Conservation (phyloP, 306 rosid genomes). For the Vicia villosa region DNA sequence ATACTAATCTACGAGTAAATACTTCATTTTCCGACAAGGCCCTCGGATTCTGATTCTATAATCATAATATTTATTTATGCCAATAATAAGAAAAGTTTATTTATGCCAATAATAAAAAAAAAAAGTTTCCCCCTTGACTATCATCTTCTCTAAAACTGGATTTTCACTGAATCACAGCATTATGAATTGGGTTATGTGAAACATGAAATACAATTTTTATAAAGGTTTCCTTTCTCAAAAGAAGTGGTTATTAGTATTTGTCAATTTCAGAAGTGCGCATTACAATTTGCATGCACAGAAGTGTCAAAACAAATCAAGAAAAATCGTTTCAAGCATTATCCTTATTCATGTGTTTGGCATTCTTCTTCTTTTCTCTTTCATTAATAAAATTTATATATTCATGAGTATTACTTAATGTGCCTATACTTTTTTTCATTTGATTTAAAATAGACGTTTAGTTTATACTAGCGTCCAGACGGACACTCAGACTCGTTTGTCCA, state of each 20-base stretch:
- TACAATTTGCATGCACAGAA: background rate
- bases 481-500: too few relatives aligned
- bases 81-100: background rate
- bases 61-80: background rate
- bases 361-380: slow-evolving; percentile 14
- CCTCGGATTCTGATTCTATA: slow-evolving; percentile 3
- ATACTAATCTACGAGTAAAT: background rate
- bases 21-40: background rate
- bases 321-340: slow-evolving; percentile 1
- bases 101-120: background rate
- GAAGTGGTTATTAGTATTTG: slow-evolving; percentile 3
- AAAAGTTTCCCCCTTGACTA: background rate
- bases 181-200: slow-evolving; percentile 25
- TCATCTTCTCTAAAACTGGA: background rate
- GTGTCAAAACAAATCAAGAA: background rate
- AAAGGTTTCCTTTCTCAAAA: background rate
- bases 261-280: slow-evolving; percentile 2
- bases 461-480: too few relatives aligned
- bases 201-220: slow-evolving; percentile 13
- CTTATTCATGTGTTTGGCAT: slow-evolving; percentile 17
- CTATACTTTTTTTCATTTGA: slow-evolving; percentile 1
- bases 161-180: background rate
- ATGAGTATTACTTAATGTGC: background rate
- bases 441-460: slow-evolving; percentile 3
- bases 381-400: slow-evolving; percentile 13